A percentile compares a stretch with the other conserved stretches of the same genome.
phyloP scores from a whole-genome alignment of 352 stramenopile genomes.

The Globisporangium iwayamae region DNA sequence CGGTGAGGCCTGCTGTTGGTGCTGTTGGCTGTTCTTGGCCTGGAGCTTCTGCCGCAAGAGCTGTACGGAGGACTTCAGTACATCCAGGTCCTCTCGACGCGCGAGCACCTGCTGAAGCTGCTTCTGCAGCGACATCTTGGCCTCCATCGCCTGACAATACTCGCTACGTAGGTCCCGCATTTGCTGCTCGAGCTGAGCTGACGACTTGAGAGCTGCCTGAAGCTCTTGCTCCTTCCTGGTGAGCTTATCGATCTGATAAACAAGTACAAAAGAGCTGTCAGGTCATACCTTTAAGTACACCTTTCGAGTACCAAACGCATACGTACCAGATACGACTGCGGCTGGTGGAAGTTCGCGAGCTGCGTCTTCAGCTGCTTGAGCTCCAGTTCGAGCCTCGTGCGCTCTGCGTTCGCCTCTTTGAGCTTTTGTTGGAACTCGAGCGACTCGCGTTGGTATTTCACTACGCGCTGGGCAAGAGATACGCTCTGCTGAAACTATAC shows the following conservation, averaged over 20 bases:
- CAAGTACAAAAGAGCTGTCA: background rate
- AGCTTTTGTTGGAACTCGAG: slow-evolving; percentile 41
- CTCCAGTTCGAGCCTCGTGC: slow-evolving; percentile 24
- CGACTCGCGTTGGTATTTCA: slow-evolving; percentile 56
- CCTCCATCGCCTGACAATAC: slow-evolving; percentile 29
- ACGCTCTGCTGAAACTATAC: slow-evolving; percentile 77
- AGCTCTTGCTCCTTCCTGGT: slow-evolving; percentile 41
- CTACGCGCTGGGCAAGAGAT: slow-evolving; percentile 57
- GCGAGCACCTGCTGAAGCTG: slow-evolving; percentile 69
- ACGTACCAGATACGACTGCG: slow-evolving; percentile 67
- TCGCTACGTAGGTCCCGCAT: slow-evolving; percentile 44
- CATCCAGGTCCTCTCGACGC: slow-evolving; percentile 55
- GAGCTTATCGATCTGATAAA: slow-evolving; percentile 62
- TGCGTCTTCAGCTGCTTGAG: slow-evolving; percentile 31
- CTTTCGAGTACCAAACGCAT: background rate
- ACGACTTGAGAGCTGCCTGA: slow-evolving; percentile 18
- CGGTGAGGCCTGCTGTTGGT: background rate
- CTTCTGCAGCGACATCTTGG: slow-evolving; percentile 48
- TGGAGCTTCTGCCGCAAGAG: slow-evolving; percentile 33
- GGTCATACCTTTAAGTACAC: background rate
- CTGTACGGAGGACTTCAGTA: slow-evolving; percentile 55
- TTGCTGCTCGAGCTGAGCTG: slow-evolving; percentile 29
- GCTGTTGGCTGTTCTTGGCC: background rate
- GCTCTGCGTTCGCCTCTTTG: slow-evolving; percentile 27
- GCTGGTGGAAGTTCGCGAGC: slow-evolving; percentile 57